These are phyloP conservation scores for Setaria viridis DNA, from an alignment of 202 grass and related monocot genomes.

Conservation along the genomic window DNA sequence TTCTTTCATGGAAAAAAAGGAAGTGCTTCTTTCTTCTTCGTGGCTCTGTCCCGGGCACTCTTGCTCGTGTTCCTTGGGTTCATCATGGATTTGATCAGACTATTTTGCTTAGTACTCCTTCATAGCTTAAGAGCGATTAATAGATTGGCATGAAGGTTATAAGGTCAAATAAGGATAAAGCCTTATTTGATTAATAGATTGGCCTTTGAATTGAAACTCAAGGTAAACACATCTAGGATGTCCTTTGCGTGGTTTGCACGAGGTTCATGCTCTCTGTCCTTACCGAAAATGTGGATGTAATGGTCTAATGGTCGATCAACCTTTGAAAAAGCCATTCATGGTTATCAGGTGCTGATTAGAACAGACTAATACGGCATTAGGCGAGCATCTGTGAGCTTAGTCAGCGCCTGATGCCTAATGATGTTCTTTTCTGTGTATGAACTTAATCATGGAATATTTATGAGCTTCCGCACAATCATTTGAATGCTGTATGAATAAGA, in stretches of 20 bases:
- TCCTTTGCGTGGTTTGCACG: background rate
- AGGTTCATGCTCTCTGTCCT: background rate
- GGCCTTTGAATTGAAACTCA: background rate
- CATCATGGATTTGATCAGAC: background rate
- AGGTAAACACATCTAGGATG: background rate
- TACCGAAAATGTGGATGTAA: background rate
- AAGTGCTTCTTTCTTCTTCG: background rate
- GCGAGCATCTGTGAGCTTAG: background rate
- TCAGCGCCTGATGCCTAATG: too few relatives aligned
- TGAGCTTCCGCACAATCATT: background rate
- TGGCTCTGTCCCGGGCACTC: background rate
- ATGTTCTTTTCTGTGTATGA: too few relatives aligned
- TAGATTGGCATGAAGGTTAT: background rate
- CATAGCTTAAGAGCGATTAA: background rate
- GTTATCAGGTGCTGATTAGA: background rate
- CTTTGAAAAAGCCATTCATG: constrained; percentile 2
- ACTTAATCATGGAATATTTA: background rate
- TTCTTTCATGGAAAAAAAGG: too few relatives aligned
- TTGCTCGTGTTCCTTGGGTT: background rate
- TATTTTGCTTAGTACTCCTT: background rate
- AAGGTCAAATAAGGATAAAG: background rate
- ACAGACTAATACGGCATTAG: background rate
- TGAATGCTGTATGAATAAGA: background rate
- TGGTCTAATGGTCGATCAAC: background rate
- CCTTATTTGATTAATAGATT: too few relatives aligned